These are phyloP conservation scores for Arthrobotrys entomopaga DNA, from an alignment of 2,329 filamentous ascomycete genomes.

Conservation along the genomic window DNA sequence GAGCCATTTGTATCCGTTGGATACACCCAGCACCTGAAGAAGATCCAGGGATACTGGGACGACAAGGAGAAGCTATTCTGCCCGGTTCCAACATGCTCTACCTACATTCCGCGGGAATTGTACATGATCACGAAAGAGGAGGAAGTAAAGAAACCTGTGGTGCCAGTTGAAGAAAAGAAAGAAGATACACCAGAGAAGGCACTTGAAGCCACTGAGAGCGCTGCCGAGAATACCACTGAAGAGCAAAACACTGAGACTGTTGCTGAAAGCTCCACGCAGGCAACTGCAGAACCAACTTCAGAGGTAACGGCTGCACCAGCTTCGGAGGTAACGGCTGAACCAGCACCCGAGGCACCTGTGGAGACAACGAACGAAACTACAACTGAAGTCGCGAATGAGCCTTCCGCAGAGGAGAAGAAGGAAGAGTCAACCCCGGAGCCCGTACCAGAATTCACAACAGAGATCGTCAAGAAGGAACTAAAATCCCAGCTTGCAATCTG, in stretches of 20 bases:
- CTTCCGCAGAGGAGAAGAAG: slow-evolving; percentile 1
- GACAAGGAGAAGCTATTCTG: slow-evolving; percentile 48
- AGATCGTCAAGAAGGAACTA: slow-evolving; percentile 34
- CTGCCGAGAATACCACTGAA: slow-evolving; percentile 1
- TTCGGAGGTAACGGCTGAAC: slow-evolving; percentile 3
- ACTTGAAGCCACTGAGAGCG: slow-evolving; percentile 6
- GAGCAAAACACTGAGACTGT: not conserved
- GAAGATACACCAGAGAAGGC: slow-evolving; percentile 1
- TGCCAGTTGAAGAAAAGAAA: slow-evolving; percentile 11
- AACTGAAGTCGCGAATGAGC: not conserved
- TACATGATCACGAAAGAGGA: slow-evolving; percentile 30
- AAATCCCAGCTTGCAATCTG: slow-evolving; percentile 43
- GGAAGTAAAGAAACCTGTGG: slow-evolving; percentile 12
- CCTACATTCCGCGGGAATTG: slow-evolving; percentile 22
- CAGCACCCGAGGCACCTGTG: not conserved
- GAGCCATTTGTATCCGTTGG: slow-evolving; percentile 37
- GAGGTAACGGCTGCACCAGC: not conserved
- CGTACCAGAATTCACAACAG: slow-evolving; percentile 15
- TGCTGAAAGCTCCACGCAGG: not conserved
- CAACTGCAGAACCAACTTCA: not conserved
- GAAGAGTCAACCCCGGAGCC: slow-evolving; percentile 14
- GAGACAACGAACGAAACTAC: not conserved
- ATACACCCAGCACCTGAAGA: slow-evolving; percentile 23
- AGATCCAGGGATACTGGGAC: slow-evolving; percentile 47
- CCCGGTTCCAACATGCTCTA: slow-evolving; percentile 38